Percentiles rank a stretch among this genome's conserved stretches.
Evolutionary conservation across 106 monocot genomes (phyloP).

Genomic region (Cymbidium sinense): DNA sequence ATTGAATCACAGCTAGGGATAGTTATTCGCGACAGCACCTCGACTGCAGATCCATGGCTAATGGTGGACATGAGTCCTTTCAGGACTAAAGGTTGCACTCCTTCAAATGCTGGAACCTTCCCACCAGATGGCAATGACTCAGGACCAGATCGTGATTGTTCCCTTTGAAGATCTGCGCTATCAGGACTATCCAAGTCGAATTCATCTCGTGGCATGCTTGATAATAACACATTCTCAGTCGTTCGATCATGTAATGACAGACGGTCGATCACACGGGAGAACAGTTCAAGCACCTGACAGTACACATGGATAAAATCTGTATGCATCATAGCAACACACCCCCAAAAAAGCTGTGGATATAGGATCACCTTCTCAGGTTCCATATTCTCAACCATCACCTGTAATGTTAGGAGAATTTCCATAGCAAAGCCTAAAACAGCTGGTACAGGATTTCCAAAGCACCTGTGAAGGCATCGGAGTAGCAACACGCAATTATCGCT

Average conservation of each 20-base stretch:
- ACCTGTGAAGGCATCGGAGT: slow-evolving; percentile 84
- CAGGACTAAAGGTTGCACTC: slow-evolving; percentile 89
- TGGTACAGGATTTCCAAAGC: slow-evolving; percentile 85
- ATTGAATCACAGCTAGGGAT: slow-evolving; percentile 87
- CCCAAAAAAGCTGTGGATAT: slow-evolving; percentile 99
- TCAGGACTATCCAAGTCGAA: slow-evolving; percentile 49
- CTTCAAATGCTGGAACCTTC: slow-evolving; percentile 86
- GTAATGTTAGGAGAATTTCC: slow-evolving; percentile 90
- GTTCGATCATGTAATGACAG: slow-evolving; percentile 79
- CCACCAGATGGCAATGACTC: slow-evolving; percentile 45
- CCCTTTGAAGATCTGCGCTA: slow-evolving; percentile 42
- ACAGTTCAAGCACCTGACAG: slow-evolving; percentile 87
- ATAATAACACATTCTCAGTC: slow-evolving; percentile 85
- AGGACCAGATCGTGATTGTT: slow-evolving; percentile 43
- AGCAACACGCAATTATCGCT: slow-evolving; percentile 85
- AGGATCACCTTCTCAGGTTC: slow-evolving; percentile 94
- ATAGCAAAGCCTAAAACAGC: slow-evolving; percentile 87
- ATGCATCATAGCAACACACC: slow-evolving; percentile 96
- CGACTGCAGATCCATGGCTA: slow-evolving; percentile 78
- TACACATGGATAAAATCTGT: slow-evolving; percentile 95
- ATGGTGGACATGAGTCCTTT: slow-evolving; percentile 89
- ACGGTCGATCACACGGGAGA: slow-evolving; percentile 71
- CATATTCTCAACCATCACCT: slow-evolving; percentile 98
- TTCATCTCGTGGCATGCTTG: slow-evolving; percentile 94
- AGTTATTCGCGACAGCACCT: slow-evolving; percentile 81